These are phyloP conservation scores for Microcyclospora pomicola DNA, from an alignment of 2,329 filamentous ascomycete genomes.

Conservation along the genomic window DNA sequence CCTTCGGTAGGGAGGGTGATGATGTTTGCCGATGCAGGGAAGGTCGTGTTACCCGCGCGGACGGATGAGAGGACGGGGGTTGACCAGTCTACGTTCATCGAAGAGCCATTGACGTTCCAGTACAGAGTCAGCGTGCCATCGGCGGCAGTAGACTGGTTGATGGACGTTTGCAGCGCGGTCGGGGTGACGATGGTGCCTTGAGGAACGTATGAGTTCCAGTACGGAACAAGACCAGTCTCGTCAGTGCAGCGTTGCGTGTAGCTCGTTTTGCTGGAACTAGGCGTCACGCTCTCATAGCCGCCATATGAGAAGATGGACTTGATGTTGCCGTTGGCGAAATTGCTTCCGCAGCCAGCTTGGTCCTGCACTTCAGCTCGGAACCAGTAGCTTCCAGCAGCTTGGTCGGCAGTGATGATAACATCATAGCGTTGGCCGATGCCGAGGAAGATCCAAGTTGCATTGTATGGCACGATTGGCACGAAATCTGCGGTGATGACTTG, in stretches of 20 bases:
- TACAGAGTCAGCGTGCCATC: conserved; percentile 19
- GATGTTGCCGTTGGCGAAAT: conserved; percentile 20
- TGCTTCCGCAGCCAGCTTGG: conserved; percentile 19
- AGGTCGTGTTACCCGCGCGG: conserved; percentile 23
- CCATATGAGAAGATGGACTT: conserved; percentile 27
- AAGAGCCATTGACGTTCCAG: conserved; percentile 31
- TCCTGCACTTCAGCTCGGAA: conserved; percentile 21
- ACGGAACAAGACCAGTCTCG: conserved; percentile 26
- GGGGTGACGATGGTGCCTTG: conserved; percentile 15
- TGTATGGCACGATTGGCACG: conserved; percentile 23
- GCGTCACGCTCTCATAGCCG: conserved; percentile 16
- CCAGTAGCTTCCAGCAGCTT: conserved; percentile 22
- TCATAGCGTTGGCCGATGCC: conserved; percentile 30
- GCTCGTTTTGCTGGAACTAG: conserved; percentile 18
- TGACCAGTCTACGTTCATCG: conserved; percentile 30
- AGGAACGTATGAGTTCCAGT: conserved; percentile 24
- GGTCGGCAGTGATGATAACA: conserved; percentile 27
- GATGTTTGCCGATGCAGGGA: conserved; percentile 24
- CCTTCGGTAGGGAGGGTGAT: conserved; percentile 17
- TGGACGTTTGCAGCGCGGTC: conserved; percentile 14
- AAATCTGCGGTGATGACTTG: conserved; percentile 25
- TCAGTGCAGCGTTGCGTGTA: conserved; percentile 29
- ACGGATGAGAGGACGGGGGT: conserved; percentile 33
- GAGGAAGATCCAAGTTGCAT: conserved; percentile 18
- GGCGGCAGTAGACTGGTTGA: conserved; percentile 16